Percentiles rank a stretch among this genome's conserved stretches.
These are phyloP conservation scores for Zygosaccharomyces rouxii DNA, from an alignment of 805 yeast genomes.

Conservation along the genomic window DNA sequence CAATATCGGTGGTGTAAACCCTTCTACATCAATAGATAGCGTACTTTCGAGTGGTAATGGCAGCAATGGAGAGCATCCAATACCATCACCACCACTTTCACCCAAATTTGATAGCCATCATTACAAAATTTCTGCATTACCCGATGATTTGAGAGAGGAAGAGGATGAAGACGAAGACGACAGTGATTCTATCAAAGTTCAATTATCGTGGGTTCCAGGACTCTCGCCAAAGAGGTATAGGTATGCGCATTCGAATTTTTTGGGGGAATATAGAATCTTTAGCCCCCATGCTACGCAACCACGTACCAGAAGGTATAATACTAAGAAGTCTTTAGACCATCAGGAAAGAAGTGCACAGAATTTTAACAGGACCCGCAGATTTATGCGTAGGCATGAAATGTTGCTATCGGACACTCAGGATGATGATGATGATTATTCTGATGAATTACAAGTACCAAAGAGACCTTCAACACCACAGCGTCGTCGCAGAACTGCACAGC, in stretches of 20 bases:
- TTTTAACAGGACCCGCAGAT: constrained; percentile 19
- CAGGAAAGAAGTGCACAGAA: background rate
- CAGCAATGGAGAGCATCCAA: constrained; percentile 20
- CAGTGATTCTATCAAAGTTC: constrained; percentile 14
- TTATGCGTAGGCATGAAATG: constrained; percentile 11
- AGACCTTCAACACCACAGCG: constrained; percentile 28
- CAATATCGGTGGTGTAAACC: constrained; percentile 1
- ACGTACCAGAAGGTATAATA: background rate
- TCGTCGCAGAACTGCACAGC: constrained; percentile 15
- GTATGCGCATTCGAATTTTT: constrained; percentile 16
- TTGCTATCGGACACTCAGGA: constrained; percentile 8
- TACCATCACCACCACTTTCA: constrained; percentile 35
- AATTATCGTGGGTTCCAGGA: constrained; percentile 20
- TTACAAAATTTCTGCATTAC: background rate
- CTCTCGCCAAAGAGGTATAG: constrained; percentile 19
- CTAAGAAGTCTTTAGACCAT: background rate
- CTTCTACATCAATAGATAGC: background rate
- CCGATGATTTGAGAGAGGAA: background rate
- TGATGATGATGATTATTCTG: constrained; percentile 5
- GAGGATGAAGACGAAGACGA: constrained; percentile 2
- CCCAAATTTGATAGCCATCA: constrained; percentile 20
- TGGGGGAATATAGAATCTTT: constrained; percentile 26
- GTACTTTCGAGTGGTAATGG: background rate
- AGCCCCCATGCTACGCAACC: background rate
- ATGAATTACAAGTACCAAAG: constrained; percentile 4